Evolutionary conservation across 257 asterid genomes (phyloP), one percentile per base, ranked within the genome.

Genomic region (Penstemon barbatus): DNA sequence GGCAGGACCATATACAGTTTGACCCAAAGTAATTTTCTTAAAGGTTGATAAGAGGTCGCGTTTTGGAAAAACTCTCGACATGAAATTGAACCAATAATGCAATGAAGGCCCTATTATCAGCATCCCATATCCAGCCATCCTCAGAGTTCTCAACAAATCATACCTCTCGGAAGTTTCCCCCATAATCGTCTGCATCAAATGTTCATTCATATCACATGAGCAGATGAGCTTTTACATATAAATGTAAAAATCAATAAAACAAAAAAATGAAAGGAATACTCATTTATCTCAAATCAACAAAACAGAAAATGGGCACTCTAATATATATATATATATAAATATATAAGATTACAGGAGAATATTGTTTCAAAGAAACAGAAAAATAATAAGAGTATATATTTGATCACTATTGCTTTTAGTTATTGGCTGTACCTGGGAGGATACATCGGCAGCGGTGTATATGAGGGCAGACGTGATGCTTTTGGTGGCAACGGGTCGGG

Each of bases 1-100:
- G 13, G 78, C 74, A 58, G 98, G 98, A 8, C 98, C 99, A 74
- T 69, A 94, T 9, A 81, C 3, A 5, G 84, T 64, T 80, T 94
- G 99, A 63, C 97, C 99, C 83, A 89, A n/a, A 4, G 72, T 81
- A 51, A 91, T 91, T 74, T 94, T 94, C 84, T 85, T 87, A 19
- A 89, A 64, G 1, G 99, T 94, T 51, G 97, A 79, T 7, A 56
- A 8, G 55, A 91, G 41, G 79, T 94, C 99, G 4, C 90, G 86
- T 45, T 75, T 82, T 0, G 99, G 99, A 15, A 85, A 71, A 68
- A 69, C 51, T 50, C 76, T 80, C 0, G 93, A 86, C 65, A 83
- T 72, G 19, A 83, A 83, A 76, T 86, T 89, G 81, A 84, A 86
- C 89, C 88, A 83, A 19, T 69, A 81, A 77, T 83, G 90, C 74